A percentile compares a stretch with the other conserved stretches of the same genome.
phyloP scores from a whole-genome alignment of 2,329 filamentous ascomycete species.

The Cladophialophora bantiana region DNA sequence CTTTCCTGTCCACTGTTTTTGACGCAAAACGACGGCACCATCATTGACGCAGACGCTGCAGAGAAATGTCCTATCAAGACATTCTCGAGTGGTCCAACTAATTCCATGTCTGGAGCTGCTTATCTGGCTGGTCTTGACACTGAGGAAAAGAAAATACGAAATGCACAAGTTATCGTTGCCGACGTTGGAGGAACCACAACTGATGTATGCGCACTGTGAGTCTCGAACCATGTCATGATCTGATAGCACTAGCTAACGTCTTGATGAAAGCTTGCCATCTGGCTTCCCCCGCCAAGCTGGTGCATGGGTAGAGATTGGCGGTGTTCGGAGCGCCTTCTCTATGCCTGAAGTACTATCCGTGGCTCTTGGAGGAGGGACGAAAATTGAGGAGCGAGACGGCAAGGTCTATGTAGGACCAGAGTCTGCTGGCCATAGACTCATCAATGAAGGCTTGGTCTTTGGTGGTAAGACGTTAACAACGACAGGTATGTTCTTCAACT shows the following conservation, averaged over 20 bases:
- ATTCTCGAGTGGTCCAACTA: conserved; percentile 69
- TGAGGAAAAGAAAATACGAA: conserved; percentile 11
- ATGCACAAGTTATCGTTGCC: conserved; percentile 39
- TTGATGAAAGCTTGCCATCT: conserved; percentile 61
- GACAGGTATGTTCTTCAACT: conserved; percentile 52
- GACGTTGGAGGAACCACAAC: conserved; percentile 68
- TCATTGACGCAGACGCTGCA: conserved; percentile 62
- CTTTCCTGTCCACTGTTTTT: conserved; percentile 65
- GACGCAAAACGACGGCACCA: conserved; percentile 69
- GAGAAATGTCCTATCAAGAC: conserved; percentile 65
- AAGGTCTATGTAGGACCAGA: conserved; percentile 58
- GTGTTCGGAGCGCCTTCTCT: conserved; percentile 66
- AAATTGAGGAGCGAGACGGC: conserved; percentile 45
- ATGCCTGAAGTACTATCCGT: conserved; percentile 64
- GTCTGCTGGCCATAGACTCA: conserved; percentile 62
- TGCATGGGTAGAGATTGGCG: conserved; percentile 64
- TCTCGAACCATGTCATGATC: not conserved
- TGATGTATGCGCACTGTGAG: conserved; percentile 62
- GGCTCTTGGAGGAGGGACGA: conserved; percentile 63
- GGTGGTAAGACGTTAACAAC: conserved; percentile 62
- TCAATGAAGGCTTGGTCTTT: conserved; percentile 58
- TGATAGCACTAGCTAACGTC: not conserved
- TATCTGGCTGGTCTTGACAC: conserved; percentile 57
- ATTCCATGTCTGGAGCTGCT: conserved; percentile 68
- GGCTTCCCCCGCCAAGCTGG: conserved; percentile 67